These are phyloP conservation scores for Botrytis fragariae DNA, from an alignment of 2,329 filamentous ascomycete genomes.

Conservation along the genomic window DNA sequence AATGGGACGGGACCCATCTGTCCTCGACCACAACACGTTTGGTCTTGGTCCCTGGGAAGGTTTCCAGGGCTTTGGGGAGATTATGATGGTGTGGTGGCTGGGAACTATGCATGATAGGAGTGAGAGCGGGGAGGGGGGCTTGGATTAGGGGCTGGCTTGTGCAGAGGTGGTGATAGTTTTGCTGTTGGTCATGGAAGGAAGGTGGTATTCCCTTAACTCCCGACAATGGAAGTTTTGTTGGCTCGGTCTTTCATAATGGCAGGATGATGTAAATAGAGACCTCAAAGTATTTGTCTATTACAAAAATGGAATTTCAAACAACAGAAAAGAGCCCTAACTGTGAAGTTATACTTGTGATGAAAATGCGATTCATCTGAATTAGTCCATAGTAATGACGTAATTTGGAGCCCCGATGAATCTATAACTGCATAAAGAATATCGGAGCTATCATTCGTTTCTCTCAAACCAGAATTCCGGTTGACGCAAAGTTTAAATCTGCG, in stretches of 20 bases:
- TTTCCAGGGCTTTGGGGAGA: not conserved
- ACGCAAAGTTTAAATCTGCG: not conserved
- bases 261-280: too few species aligned
- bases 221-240: too few species aligned
- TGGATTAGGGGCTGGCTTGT: not conserved
- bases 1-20: constrained; percentile 22
- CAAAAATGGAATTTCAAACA: rapidly evolving
- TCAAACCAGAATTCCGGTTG: not conserved
- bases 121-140: too few species aligned
- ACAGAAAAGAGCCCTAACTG: rapidly evolving
- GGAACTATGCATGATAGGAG: too few species aligned
- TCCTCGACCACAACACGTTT: constrained; percentile 21
- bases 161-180: not conserved
- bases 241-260: not conserved
- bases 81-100: not conserved
- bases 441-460: not conserved
- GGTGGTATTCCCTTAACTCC: not conserved
- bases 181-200: not conserved
- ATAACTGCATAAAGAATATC: not conserved
- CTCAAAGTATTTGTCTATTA: not conserved
- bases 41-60: too few species aligned
- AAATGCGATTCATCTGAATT: not conserved
- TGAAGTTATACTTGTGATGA: not conserved
- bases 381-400: too few species aligned
- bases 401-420: not conserved